Conservation (phyloP, 768 basidiomycete genomes). For the Suillus luteus region DNA sequence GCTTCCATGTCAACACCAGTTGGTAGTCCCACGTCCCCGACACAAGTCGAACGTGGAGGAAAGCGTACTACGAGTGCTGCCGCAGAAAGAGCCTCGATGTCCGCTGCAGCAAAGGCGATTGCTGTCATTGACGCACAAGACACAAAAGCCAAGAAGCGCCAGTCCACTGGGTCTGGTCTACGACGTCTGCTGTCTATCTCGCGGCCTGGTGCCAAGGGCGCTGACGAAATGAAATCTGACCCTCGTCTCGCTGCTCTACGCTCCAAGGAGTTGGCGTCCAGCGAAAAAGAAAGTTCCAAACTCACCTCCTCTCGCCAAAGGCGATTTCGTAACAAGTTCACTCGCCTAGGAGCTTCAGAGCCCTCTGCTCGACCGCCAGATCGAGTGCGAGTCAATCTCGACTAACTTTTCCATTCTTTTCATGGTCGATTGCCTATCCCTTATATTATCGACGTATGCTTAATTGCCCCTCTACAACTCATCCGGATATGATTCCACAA, state of each 20-base stretch:
- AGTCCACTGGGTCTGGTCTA: conserved; percentile 33
- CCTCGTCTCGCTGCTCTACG: conserved; percentile 26
- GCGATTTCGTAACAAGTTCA: conserved; percentile 32
- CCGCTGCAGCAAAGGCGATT: conserved; percentile 62
- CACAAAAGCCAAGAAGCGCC: conserved; percentile 28
- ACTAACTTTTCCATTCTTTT: conserved; percentile 29
- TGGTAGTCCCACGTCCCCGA: conserved; percentile 30
- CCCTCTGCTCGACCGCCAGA: conserved; percentile 33
- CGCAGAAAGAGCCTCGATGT: conserved; percentile 35
- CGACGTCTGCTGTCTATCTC: conserved; percentile 36
- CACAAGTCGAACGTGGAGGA: conserved; percentile 31
- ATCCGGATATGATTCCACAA: background rate
- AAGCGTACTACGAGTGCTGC: conserved; percentile 21
- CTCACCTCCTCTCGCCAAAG: conserved; percentile 22
- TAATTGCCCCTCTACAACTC: background rate
- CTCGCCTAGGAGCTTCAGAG: conserved; percentile 31
- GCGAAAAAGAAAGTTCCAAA: conserved; percentile 14
- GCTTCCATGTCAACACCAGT: conserved; percentile 27
- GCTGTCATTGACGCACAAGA: conserved; percentile 61
- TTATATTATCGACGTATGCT: conserved; percentile 6
- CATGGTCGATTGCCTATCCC: conserved; percentile 7
- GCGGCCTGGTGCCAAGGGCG: conserved; percentile 30
- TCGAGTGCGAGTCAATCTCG: conserved; percentile 39
- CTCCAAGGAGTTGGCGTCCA: conserved; percentile 29
- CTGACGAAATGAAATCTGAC: conserved; percentile 30